Evolutionary conservation across 495 filamentous ascomycete species (phyloP).

Genomic region (Aspergillus cavernicola): DNA sequence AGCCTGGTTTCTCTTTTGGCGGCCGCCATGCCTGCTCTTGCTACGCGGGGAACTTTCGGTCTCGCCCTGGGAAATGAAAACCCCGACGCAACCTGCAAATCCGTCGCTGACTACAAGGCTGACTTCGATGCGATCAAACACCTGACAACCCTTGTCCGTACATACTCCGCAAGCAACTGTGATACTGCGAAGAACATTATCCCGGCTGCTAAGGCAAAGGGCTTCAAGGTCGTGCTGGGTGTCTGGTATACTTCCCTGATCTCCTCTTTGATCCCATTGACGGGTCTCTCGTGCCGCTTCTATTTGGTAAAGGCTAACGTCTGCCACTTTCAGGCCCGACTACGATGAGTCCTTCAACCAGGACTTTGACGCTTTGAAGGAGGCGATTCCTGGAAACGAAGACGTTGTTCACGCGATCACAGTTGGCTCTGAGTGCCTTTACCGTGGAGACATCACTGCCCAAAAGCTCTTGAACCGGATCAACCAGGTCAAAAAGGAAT

Average conservation of each 20-base stretch:
- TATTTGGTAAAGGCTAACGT: slow-evolving; percentile 2
- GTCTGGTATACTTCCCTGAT: slow-evolving; percentile 55
- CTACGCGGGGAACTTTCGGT: slow-evolving; percentile 44
- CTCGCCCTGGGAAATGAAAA: slow-evolving; percentile 49
- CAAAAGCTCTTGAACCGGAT: slow-evolving; percentile 60
- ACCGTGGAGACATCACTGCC: slow-evolving; percentile 68
- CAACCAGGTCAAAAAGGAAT: slow-evolving; percentile 52
- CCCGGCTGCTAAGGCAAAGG: slow-evolving; percentile 65
- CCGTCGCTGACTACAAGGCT: slow-evolving; percentile 55
- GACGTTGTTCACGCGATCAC: slow-evolving; percentile 69
- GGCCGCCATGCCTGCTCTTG: slow-evolving; percentile 40
- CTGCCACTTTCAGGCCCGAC: slow-evolving; percentile 54
- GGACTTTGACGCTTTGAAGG: slow-evolving; percentile 58
- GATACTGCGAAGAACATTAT: slow-evolving; percentile 62
- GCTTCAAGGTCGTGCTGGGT: slow-evolving; percentile 72
- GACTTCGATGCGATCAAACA: slow-evolving; percentile 62
- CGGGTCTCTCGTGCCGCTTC: too few species aligned
- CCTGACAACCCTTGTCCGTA: slow-evolving; percentile 59
- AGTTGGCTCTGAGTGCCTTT: slow-evolving; percentile 73
- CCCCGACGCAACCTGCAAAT: slow-evolving; percentile 61
- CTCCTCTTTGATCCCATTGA: too few species aligned
- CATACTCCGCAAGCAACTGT: slow-evolving; percentile 64
- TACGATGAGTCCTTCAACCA: slow-evolving; percentile 58
- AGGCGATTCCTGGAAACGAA: slow-evolving; percentile 48
- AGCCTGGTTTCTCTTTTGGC: slow-evolving; percentile 35